Evolutionary conservation across 441 rosid genomes (phyloP).

Genomic region (Geranium incanum): DNA sequence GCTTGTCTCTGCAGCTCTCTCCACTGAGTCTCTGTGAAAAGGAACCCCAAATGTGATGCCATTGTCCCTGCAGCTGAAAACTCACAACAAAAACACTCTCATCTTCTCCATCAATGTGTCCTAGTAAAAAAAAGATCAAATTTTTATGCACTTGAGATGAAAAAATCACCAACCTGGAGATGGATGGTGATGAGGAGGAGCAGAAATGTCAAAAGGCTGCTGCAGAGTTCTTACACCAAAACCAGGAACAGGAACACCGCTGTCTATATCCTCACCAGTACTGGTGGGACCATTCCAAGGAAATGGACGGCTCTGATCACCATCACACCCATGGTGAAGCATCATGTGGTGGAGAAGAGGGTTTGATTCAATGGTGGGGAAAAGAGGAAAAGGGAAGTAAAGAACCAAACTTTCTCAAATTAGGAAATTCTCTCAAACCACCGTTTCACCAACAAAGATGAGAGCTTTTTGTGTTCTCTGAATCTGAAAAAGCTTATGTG

Average conservation of each 20-base stretch:
- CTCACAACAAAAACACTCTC: not conserved
- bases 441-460: not conserved
- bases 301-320: slow-evolving; percentile 20
- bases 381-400: not conserved
- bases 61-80: slow-evolving; percentile 9
- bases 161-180: slow-evolving; percentile 10
- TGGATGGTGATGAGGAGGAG: not conserved
- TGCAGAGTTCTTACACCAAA: not conserved
- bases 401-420: not conserved
- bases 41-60: slow-evolving; percentile 20
- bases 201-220: slow-evolving; percentile 16
- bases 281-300: not conserved
- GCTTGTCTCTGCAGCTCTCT: slow-evolving; percentile 28
- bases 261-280: not conserved
- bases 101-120: no score
- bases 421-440: not conserved
- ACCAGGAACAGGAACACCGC: not conserved
- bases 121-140: no score
- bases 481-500: not conserved
- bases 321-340: slow-evolving; percentile 16
- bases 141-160: no score
- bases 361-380: not conserved
- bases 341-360: not conserved
- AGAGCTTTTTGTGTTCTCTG: not conserved
- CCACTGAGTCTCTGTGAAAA: slow-evolving; percentile 26